phyloP scores from a whole-genome alignment of 2,329 filamentous ascomycete genomes.

The Sclerotinia sclerotiorum region DNA sequence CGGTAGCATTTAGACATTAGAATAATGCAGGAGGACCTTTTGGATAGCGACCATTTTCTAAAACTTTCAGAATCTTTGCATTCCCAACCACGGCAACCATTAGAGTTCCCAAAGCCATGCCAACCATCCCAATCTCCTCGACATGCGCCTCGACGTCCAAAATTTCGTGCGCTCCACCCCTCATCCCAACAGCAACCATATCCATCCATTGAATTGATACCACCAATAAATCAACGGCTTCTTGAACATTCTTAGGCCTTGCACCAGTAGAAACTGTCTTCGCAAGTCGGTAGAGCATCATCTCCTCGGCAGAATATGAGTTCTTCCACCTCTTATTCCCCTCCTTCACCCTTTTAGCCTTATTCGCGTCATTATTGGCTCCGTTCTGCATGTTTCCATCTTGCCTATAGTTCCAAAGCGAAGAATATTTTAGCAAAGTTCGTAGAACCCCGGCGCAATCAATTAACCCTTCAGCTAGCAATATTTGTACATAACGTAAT shows the following conservation, averaged over 20 bases:
- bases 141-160: conserved; percentile 45
- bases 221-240: conserved; percentile 52
- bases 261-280: conserved; percentile 46
- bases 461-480: conserved; percentile 53
- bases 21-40: conserved; percentile 41
- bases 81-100: conserved; percentile 63
- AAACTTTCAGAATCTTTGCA: conserved; percentile 51
- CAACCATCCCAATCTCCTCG: conserved; percentile 59
- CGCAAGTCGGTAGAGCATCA: conserved; percentile 39
- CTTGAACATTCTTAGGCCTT: conserved; percentile 48
- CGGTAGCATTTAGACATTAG: neutral
- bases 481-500: conserved; percentile 57
- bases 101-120: conserved; percentile 63
- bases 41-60: conserved; percentile 51
- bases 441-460: conserved; percentile 56
- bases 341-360: conserved; percentile 20
- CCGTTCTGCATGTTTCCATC: conserved; percentile 21
- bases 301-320: conserved; percentile 50
- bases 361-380: conserved; percentile 31
- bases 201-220: conserved; percentile 59
- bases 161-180: conserved; percentile 49
- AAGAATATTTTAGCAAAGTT: conserved; percentile 55
- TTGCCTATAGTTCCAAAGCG: conserved; percentile 28
- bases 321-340: conserved; percentile 49
- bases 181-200: conserved; percentile 51